Evolutionary conservation across 148 eudicot species (phyloP), one percentile per base, ranked within the genome.

Genomic region (Chenopodium formosanum): DNA sequence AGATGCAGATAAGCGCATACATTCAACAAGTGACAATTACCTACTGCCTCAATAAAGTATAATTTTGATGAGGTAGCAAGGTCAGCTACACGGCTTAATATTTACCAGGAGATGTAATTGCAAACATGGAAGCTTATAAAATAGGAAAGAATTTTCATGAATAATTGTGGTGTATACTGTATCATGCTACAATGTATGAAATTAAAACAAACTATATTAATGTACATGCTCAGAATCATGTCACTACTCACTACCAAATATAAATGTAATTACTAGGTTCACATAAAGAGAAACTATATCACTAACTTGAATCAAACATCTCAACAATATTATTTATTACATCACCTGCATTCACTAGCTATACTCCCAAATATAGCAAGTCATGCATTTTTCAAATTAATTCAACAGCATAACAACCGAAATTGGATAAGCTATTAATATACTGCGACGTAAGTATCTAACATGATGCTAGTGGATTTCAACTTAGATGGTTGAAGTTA

Each of bases 381-480:
- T 37, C 9, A 1, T 1, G 22, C 10, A 32, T 31, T 37, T n/a
- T 8, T 53, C 0, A 81, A 37, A 47, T 31, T 23, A 66, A 34
- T 29, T 64, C 47, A 72, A 80, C 83, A 29, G 63, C 25, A n/a
- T 37, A 73, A 62, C 77, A 80, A 25, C 71, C 63, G 1, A 46
- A 27, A n/a, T 20, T 40, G 31, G 3, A 70, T 70, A 2, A 11
- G 19, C 48, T 22, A n/a, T 17, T 10, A 7, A 5, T 13, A 40
- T 6, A 40, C 44, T 40, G 7, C 44, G 7, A 40, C 44, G 7
- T 40, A 40, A 40, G 0, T n/a, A 74, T 20, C 10, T 7, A 27
- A 50, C 40, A 74, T 16, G 63, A 52, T 48, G 60, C 66, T 62
- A 62, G 5, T 40, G 44, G 44, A 40, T 40, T 40, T 40, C 7